Evolutionary conservation across 108 stramenopile species (phyloP).

Genomic region (Fistulifera pelliculosa): DNA sequence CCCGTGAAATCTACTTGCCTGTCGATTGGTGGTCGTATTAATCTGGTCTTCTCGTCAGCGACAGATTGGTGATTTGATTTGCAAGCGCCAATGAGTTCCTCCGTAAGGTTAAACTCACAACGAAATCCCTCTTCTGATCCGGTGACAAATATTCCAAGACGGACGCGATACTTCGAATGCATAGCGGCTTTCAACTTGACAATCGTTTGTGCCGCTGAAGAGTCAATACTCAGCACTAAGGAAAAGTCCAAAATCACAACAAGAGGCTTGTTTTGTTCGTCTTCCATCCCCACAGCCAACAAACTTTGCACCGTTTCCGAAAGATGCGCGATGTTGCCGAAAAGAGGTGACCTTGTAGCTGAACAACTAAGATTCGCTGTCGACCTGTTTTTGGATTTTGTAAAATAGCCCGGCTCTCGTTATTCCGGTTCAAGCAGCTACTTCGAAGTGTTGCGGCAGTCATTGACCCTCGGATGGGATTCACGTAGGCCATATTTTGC

Average conservation of each 20-base stretch:
- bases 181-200: constrained; percentile 46
- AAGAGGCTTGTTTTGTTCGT: constrained; percentile 14
- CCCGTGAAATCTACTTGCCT: constrained; percentile 2
- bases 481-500: constrained; percentile 42
- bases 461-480: constrained; percentile 62
- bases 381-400: constrained; percentile 30
- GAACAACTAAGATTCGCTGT: constrained; percentile 42
- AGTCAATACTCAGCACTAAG: constrained; percentile 57
- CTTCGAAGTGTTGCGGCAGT: constrained; percentile 49
- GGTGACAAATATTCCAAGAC: constrained; percentile 45
- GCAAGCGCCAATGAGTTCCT: constrained; percentile 13
- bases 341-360: constrained; percentile 66
- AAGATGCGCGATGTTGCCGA: constrained; percentile 51
- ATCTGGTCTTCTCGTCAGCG: no score
- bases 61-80: no score
- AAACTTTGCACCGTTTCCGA: constrained; percentile 39
- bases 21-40: no score
- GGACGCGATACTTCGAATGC: constrained; percentile 24
- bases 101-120: constrained; percentile 34
- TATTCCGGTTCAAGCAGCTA: constrained; percentile 35
- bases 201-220: constrained; percentile 58
- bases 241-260: constrained; percentile 61
- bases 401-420: constrained; percentile 36
- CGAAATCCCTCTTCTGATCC: constrained; percentile 54
- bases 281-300: constrained; percentile 14